Evolutionary conservation across 345 rosid species (phyloP).

Genomic region (Hibiscus tridactylites): DNA sequence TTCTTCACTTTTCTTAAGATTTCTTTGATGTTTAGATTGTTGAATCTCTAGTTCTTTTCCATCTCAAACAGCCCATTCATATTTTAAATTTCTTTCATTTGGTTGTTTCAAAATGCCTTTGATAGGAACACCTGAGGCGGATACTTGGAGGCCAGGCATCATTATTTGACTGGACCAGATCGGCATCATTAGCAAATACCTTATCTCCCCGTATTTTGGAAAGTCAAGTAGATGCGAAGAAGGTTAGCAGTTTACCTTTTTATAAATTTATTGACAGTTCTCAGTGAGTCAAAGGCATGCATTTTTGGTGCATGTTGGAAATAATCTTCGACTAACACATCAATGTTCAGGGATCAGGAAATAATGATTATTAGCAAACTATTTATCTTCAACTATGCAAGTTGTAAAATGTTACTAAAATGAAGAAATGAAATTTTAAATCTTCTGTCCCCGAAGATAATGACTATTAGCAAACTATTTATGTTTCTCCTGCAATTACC

Average conservation of each 20-base stretch:
- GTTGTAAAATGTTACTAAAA: too few species aligned
- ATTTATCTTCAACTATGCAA: not conserved
- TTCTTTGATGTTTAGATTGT: conserved; percentile 6
- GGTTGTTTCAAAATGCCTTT: conserved; percentile 16
- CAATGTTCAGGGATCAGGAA: not conserved
- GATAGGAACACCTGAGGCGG: conserved; percentile 85
- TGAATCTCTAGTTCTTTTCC: not conserved
- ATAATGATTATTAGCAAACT: not conserved
- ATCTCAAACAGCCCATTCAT: not conserved
- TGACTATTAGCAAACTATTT: too few species aligned
- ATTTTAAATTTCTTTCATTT: not conserved
- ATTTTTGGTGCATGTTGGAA: conserved; percentile 1
- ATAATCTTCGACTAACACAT: not conserved
- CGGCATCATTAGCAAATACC: conserved; percentile 88
- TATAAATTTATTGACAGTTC: not conserved
- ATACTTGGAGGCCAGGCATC: conserved; percentile 95
- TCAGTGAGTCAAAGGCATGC: conserved; percentile 1
- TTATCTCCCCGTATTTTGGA: conserved; percentile 95
- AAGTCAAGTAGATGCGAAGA: conserved; percentile 95
- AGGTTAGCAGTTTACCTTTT: conserved; percentile 38
- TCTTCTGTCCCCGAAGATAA: too few species aligned
- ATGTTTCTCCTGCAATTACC: not conserved
- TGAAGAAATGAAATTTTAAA: too few species aligned
- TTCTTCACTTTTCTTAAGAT: not conserved
- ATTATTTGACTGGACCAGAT: conserved; percentile 92